Percentiles rank a stretch among this genome's conserved stretches.
phyloP scores from a whole-genome alignment of 345 rosid genomes.

The Pelargonium nanum region DNA sequence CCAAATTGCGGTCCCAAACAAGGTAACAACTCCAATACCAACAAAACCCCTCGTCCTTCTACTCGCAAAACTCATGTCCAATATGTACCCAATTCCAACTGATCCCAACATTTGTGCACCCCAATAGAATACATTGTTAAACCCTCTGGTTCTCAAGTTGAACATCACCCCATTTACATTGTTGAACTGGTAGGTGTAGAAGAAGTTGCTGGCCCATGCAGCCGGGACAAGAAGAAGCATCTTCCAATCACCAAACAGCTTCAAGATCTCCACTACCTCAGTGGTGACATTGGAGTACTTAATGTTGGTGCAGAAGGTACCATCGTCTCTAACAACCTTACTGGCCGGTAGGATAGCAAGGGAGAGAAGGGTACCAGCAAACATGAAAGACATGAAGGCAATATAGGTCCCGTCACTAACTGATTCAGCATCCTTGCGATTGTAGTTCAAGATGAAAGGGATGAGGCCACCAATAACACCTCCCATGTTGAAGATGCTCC shows the following conservation, averaged over 20 bases:
- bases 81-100: conserved; percentile 40
- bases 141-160: conserved; percentile 66
- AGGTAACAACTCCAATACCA: conserved; percentile 54
- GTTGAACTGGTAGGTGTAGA: conserved; percentile 75
- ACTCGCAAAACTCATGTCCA: conserved; percentile 74
- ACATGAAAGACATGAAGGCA: conserved; percentile 78
- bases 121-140: conserved; percentile 92
- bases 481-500: conserved; percentile 60
- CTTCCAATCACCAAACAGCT: conserved; percentile 48
- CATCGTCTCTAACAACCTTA: conserved; percentile 41
- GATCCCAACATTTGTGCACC: conserved; percentile 93
- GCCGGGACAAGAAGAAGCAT: conserved; percentile 75
- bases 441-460: conserved; percentile 48
- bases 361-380: conserved; percentile 38
- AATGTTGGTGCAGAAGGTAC: conserved; percentile 33
- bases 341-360: conserved; percentile 35
- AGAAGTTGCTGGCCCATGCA: conserved; percentile 92
- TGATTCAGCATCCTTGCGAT: conserved; percentile 22
- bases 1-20: conserved; percentile 63
- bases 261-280: conserved; percentile 35
- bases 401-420: conserved; percentile 50
- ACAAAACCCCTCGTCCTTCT: conserved; percentile 60
- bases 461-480: conserved; percentile 63
- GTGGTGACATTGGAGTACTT: conserved; percentile 40
- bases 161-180: conserved; percentile 56